phyloP scores from a whole-genome alignment of 2,329 filamentous ascomycete genomes.

The Cryphonectria parasitica region DNA sequence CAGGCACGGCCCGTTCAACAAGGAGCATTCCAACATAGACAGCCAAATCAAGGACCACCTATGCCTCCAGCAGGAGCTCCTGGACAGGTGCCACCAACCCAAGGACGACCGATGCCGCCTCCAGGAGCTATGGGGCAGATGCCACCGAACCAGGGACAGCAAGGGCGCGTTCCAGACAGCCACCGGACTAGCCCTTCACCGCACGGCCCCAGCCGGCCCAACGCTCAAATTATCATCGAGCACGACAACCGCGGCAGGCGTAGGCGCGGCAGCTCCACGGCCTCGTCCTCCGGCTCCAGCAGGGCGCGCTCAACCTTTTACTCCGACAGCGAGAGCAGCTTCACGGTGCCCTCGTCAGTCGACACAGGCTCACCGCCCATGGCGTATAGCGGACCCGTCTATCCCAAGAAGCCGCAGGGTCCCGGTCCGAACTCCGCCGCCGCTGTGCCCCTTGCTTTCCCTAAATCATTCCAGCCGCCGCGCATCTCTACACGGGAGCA shows the following conservation, averaged over 20 bases:
- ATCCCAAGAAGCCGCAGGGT: neutral
- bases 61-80: neutral
- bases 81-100: neutral
- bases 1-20: neutral
- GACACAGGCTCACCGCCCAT: neutral
- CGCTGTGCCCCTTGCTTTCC: neutral
- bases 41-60: neutral
- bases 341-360: conserved; percentile 3
- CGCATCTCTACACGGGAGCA: neutral
- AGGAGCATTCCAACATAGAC: neutral
- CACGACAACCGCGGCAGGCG: neutral
- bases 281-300: conserved; percentile 1
- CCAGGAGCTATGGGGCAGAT: neutral
- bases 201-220: neutral
- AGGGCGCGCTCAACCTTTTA: neutral
- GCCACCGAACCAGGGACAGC: neutral
- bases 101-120: neutral
- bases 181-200: neutral
- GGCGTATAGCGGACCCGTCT: neutral
- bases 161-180: neutral
- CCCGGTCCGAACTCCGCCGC: neutral
- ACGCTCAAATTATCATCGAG: conserved; percentile 3
- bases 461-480: no score
- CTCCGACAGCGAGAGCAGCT: conserved; percentile 5
- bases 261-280: neutral